phyloP scores from a whole-genome alignment of 345 rosid species.

The Citrus unshiu region DNA sequence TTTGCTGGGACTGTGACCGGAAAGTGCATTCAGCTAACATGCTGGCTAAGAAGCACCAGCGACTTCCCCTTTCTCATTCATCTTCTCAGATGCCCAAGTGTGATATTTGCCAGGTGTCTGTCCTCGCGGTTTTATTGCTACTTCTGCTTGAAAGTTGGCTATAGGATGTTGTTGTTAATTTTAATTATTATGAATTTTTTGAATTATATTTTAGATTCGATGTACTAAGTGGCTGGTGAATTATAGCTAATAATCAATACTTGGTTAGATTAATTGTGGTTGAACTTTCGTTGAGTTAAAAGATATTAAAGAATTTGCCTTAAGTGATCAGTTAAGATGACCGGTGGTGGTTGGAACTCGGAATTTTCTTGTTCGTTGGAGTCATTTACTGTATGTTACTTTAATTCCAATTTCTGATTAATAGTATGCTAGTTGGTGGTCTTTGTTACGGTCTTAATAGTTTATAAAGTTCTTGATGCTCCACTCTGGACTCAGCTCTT shows the following conservation, averaged over 20 bases:
- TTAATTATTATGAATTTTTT: neutral
- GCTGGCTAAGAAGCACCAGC: slow-evolving; percentile 27
- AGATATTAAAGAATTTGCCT: neutral
- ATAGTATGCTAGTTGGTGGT: no score
- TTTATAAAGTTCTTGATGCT: neutral
- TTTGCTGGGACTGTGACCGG: slow-evolving; percentile 38
- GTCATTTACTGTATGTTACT: neutral
- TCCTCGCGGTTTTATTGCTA: neutral
- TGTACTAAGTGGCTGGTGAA: neutral
- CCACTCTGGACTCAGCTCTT: neutral
- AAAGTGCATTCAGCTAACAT: slow-evolving; percentile 37
- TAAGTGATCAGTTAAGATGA: neutral
- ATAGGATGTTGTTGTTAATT: neutral
- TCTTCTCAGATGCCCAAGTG: slow-evolving; percentile 24
- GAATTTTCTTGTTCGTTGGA: neutral
- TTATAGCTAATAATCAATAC: neutral
- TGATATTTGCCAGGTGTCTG: slow-evolving; percentile 34
- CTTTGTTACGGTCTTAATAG: neutral
- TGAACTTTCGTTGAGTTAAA: neutral
- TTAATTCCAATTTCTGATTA: no score
- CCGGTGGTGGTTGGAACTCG: neutral
- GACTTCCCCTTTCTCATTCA: slow-evolving; percentile 21
- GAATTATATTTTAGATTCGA: neutral
- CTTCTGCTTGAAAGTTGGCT: neutral
- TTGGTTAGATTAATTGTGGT: neutral